Percentiles rank a stretch among this genome's conserved stretches.
phyloP scores from a whole-genome alignment of 139 green algal species.

The Chlorella sp. region DNA sequence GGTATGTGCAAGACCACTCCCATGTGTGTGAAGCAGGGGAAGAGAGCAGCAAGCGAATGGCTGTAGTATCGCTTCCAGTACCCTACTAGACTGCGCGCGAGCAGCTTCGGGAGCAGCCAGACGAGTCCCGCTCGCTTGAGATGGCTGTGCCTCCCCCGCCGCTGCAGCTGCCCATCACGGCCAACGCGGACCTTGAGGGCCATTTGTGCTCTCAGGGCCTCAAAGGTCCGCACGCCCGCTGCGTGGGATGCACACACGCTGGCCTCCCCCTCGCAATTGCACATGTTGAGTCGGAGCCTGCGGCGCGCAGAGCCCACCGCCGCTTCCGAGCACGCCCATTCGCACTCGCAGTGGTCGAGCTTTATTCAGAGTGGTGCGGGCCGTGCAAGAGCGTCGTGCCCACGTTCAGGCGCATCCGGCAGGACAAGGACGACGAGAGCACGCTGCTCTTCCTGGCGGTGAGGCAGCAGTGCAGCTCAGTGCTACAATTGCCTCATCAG shows the following conservation, averaged over 20 bases:
- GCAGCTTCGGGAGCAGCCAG: too few species aligned
- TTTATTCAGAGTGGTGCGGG: conserved; percentile 50
- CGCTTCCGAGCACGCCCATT: background rate
- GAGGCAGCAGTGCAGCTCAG: background rate
- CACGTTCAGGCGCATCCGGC: conserved; percentile 44
- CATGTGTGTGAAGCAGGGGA: too few species aligned
- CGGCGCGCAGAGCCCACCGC: background rate
- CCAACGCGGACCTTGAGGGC: background rate
- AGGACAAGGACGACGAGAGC: conserved; percentile 63
- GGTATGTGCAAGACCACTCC: too few species aligned
- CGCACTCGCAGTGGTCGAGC: conserved; percentile 41
- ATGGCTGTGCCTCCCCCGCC: too few species aligned
- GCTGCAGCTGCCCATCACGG: background rate
- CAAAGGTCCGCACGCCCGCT: background rate
- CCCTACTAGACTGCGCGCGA: too few species aligned
- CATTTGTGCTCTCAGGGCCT: background rate
- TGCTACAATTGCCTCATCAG: too few species aligned
- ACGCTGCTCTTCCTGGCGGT: conserved; percentile 34
- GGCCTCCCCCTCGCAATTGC: too few species aligned
- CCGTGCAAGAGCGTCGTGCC: conserved; percentile 56
- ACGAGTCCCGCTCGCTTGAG: too few species aligned
- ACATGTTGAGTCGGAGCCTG: too few species aligned
- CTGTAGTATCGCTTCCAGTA: background rate
- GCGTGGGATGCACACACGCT: background rate
- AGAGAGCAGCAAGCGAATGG: background rate